phyloP scores from a whole-genome alignment of 1,284 basidiomycete genomes.

The Ustilago shanxiensis region DNA sequence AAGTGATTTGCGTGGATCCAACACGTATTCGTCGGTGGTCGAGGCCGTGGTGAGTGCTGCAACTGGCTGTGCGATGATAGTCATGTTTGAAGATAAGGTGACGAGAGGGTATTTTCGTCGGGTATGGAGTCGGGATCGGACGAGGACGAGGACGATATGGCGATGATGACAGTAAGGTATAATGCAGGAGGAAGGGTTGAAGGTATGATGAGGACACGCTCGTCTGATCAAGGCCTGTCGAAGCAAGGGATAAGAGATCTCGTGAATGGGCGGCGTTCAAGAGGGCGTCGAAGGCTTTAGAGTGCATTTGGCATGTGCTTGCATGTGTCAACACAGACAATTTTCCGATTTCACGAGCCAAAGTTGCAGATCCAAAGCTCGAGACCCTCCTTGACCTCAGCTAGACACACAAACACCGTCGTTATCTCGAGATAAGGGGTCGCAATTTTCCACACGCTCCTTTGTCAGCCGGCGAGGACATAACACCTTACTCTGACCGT shows the following conservation, averaged over 20 bases:
- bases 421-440: neutral
- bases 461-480: neutral
- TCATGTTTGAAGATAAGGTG: conserved; percentile 11
- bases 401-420: too few species aligned
- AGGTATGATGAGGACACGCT: neutral
- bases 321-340: conserved; percentile 1
- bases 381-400: neutral
- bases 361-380: neutral
- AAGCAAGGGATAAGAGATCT: neutral
- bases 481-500: too few species aligned
- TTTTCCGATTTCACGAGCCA: conserved; percentile 7
- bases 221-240: neutral
- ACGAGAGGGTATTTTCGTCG: conserved; percentile 4
- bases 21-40: conserved; percentile 24
- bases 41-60: neutral
- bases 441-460: neutral
- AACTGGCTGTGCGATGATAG: conserved; percentile 13
- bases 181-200: too few species aligned
- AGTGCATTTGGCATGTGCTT: neutral
- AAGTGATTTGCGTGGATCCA: conserved; percentile 44
- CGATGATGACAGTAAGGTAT: neutral
- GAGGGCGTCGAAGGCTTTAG: neutral
- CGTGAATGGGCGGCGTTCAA: neutral
- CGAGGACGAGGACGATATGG: neutral
- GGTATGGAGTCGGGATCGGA: conserved; percentile 4